A percentile compares a stretch with the other conserved stretches of the same genome.
These are phyloP conservation scores for Aurantiochytrium sp. DNA, from an alignment of 108 stramenopile species.

Conservation along the genomic window DNA sequence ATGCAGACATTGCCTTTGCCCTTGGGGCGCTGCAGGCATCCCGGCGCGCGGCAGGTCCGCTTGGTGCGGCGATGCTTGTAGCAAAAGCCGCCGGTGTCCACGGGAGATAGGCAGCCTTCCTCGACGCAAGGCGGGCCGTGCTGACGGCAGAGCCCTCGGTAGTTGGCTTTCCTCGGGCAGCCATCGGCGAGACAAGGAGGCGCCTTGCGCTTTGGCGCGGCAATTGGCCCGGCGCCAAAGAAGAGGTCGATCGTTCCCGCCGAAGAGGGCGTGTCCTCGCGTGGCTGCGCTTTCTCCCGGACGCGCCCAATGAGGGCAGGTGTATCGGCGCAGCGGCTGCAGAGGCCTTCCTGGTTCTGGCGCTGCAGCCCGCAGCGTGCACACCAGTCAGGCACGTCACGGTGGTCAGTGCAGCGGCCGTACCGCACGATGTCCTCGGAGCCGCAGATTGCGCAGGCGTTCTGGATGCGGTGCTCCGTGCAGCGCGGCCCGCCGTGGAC, in stretches of 20 bases:
- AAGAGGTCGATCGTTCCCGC: not conserved
- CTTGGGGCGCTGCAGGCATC: not conserved
- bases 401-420: not conserved
- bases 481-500: not conserved
- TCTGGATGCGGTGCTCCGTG: not conserved
- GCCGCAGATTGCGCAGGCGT: not conserved
- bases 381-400: not conserved
- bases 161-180: not conserved
- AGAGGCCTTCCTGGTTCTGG: not conserved
- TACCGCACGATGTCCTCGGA: not conserved
- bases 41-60: not conserved
- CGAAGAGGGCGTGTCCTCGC: too few species aligned
- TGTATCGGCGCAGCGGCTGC: not conserved
- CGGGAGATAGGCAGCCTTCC: not conserved
- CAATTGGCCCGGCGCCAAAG: not conserved
- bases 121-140: not conserved
- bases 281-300: too few species aligned
- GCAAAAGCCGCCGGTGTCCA: not conserved
- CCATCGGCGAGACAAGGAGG: not conserved
- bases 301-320: not conserved
- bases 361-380: not conserved
- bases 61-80: not conserved
- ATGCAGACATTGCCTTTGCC: not conserved
- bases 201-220: not conserved
- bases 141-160: not conserved